Base-by-base conservation (phyloP, 2,329 filamentous ascomycete genomes). In the Apiospora hydei region DNA sequence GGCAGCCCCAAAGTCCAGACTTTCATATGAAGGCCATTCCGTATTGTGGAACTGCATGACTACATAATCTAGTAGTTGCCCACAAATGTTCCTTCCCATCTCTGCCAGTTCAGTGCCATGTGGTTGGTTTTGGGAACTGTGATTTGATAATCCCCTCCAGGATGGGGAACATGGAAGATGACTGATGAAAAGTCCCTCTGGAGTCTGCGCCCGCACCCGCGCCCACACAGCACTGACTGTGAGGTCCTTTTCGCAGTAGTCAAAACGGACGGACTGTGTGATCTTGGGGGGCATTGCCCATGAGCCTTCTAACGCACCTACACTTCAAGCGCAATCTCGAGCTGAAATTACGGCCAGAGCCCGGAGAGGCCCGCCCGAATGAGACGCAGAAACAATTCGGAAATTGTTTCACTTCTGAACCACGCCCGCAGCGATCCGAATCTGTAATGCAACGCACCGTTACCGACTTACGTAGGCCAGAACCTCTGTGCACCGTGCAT, bases 21-120 rank as follows among this genome's bases (percentile, higher is more conserved):
- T 64, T 64, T 64, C 57, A 64, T 64, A 64, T 41, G 34, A 64
- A 64, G 57, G 10, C 57, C 57, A 64, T 64, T 64, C 57, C 57
- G 41, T 64, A 64, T 64, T 24, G 57, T 64, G 57, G 57, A n/a
- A 64, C 57, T 64, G 5, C 57, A 38, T 41, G 57, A 64, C 57
- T 64, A 41, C 57, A 38, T 38, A 64, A 64, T 34, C 57, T 41
- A 64, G 57, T 64, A n/a, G 0, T 24, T 21, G 34, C 34, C 57
- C 57, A 64, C 57, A 64, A 64, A 41, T 43, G 13, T 64, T 41
- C 57, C 57, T 64, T 41, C 18, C 57, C 53, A 61, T 34, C 34
- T 21, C 53, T 64, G 57, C 34, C 41, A 43, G 8, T 43, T 43
- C 41, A 43, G 41, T 43, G 41, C 41, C 57, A 64, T 64, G 34